Base-by-base conservation (phyloP, 2,329 filamentous ascomycete genomes). In the Neopestalotiopsis clavispora region DNA sequence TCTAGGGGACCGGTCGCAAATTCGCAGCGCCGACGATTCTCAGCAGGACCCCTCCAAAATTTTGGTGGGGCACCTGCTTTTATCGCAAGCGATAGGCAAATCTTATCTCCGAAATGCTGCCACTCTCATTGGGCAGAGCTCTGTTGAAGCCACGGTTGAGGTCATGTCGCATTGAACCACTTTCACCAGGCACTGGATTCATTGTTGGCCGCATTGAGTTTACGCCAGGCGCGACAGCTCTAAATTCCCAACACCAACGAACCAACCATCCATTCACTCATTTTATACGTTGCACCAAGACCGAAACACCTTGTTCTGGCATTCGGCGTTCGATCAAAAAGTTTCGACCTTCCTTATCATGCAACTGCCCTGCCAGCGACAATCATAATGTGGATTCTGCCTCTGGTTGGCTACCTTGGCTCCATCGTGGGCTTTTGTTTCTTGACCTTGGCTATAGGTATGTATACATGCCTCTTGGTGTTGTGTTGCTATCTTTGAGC, bases 381-480 rank as follows among this genome's bases (percentile, higher is more conserved):
- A 56, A 70, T 69, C 78, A 89, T 72, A 72, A 98, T 98, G 96
- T 98, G 95, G 94, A 94, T 99, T 84, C 85, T 99, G 77, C 95
- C 95, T 76, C 84, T 98, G 58, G 85, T 99, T 76, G 96, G 96
- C 76, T 98, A 97, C 78, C 81, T 94, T 42, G 96, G 96, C 77
- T 90, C 97, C 74, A 83, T 94, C 72, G 84, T 97, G 70, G 95
- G 95, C 79, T 99, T 99, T 84, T 90, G 89, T 77, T 98, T 99
- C 83, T 85, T 99, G 74, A 98, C 96, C 23, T 87, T 99, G 71
- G 94, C 95, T 68, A 98, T 99, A 78, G 93, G 92, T 94, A 87
- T 61, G 81, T 78, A 32, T 34, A 34, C 23, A 34, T 67, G 4
- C 45, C 63, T 32, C 32, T 56, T n/a, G 34, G 28, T 4, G 40